These are phyloP conservation scores for Tulasnella sp. DNA, from an alignment of 768 basidiomycete genomes.

Conservation along the genomic window DNA sequence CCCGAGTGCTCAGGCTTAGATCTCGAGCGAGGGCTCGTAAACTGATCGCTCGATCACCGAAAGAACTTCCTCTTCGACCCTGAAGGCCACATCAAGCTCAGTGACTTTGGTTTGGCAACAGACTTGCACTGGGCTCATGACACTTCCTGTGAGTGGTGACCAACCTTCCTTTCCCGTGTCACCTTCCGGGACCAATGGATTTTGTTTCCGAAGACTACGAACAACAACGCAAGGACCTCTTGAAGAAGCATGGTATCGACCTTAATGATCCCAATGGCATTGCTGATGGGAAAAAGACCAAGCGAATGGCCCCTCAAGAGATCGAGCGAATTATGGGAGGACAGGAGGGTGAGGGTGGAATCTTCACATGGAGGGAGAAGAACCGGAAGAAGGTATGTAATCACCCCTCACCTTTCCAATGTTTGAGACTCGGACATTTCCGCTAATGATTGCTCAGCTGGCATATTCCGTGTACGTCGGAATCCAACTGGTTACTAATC, in stretches of 20 bases:
- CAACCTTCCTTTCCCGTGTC: not conserved
- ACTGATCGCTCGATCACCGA: slow-evolving; percentile 18
- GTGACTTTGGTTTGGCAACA: slow-evolving; percentile 93
- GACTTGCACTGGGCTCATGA: slow-evolving; percentile 98
- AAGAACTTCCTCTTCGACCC: slow-evolving; percentile 96
- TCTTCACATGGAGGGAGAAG: slow-evolving; percentile 96
- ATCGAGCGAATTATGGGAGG: slow-evolving; percentile 81
- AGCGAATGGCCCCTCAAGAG: slow-evolving; percentile 74
- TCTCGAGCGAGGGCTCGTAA: not conserved
- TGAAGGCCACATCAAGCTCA: slow-evolving; percentile 88
- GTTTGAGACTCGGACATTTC: slow-evolving; percentile 1
- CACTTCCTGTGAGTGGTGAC: slow-evolving; percentile 62
- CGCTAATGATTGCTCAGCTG: slow-evolving; percentile 46
- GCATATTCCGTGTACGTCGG: slow-evolving; percentile 81
- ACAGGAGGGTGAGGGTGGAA: slow-evolving; percentile 66
- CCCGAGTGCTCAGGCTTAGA: not conserved
- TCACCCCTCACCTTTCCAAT: slow-evolving; percentile 32
- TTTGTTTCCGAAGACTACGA: slow-evolving; percentile 69
- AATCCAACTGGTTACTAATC: not conserved
- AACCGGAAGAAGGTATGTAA: slow-evolving; percentile 78
- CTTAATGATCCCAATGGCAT: slow-evolving; percentile 71
- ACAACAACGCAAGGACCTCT: slow-evolving; percentile 80
- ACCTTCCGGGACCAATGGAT: not conserved
- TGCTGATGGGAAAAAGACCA: slow-evolving; percentile 68
- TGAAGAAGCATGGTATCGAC: slow-evolving; percentile 93